These are phyloP conservation scores for Aspergillus awamori DNA, from an alignment of 2,329 filamentous ascomycete species.

Conservation along the genomic window DNA sequence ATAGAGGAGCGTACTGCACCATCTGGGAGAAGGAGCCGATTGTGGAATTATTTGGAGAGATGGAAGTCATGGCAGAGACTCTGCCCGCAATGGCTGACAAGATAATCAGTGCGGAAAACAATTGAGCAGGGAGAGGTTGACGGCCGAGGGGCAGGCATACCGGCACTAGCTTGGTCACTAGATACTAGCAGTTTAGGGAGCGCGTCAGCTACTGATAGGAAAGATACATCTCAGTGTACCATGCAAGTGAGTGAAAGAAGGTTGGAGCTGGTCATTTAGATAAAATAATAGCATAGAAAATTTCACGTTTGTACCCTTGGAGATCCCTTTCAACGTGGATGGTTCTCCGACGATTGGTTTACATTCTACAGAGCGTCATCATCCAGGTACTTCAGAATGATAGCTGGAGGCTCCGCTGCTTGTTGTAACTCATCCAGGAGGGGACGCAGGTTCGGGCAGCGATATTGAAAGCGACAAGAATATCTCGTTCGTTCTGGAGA, in stretches of 20 bases:
- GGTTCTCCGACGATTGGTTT: too few relatives aligned
- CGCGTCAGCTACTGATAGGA: neutral
- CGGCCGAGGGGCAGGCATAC: neutral
- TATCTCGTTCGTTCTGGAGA: too few relatives aligned
- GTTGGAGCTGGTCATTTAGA: too few relatives aligned
- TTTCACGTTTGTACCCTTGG: too few relatives aligned
- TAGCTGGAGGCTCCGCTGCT: too few relatives aligned
- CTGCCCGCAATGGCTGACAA: conserved; percentile 32
- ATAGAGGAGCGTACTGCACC: conserved; percentile 30
- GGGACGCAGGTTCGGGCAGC: too few relatives aligned
- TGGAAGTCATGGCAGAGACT: conserved; percentile 33
- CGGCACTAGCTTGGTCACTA: neutral
- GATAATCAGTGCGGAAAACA: conserved; percentile 26
- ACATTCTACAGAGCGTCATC: too few relatives aligned
- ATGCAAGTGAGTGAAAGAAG: neutral
- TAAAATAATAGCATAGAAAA: too few relatives aligned
- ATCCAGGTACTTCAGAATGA: too few relatives aligned
- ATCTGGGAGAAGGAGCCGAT: conserved; percentile 30
- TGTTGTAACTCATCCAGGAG: too few relatives aligned
- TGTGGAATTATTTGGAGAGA: conserved; percentile 30
- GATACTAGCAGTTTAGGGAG: neutral
- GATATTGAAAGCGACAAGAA: too few relatives aligned
- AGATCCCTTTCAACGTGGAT: too few relatives aligned
- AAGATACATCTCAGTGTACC: neutral
- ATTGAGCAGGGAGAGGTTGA: neutral